Conservation (phyloP, 164 flowering plant genomes). For the Euptelea pleiosperma region DNA sequence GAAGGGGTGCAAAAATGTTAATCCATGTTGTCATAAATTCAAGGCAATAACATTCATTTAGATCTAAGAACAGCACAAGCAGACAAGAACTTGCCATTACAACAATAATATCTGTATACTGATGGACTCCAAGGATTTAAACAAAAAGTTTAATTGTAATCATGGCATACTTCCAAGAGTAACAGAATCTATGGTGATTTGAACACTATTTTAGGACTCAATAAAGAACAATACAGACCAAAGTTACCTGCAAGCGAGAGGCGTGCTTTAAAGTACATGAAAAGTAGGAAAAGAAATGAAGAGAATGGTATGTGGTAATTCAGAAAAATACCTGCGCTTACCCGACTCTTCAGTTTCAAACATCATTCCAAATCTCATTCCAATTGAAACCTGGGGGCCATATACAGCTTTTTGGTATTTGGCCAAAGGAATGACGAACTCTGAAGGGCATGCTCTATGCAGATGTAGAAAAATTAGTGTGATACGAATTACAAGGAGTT, state of each 20-base stretch:
- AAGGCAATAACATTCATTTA: neutral
- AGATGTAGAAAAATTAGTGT: neutral
- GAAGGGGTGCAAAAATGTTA: slow-evolving; percentile 3
- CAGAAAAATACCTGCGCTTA: slow-evolving; percentile 70
- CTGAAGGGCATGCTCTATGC: slow-evolving; percentile 86
- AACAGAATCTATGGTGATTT: neutral
- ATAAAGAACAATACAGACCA: neutral
- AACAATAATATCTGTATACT: no score
- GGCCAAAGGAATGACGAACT: slow-evolving; percentile 76
- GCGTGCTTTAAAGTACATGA: neutral
- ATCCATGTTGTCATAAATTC: neutral
- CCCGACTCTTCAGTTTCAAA: slow-evolving; percentile 98
- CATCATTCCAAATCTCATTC: slow-evolving; percentile 99
- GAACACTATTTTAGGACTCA: no score
- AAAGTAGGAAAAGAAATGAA: neutral
- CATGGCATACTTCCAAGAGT: no score
- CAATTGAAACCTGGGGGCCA: slow-evolving; percentile 75
- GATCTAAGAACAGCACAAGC: no score
- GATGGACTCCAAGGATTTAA: no score
- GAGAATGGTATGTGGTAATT: neutral
- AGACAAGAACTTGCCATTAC: no score
- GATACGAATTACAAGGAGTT: slow-evolving; percentile 10
- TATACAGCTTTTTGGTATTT: slow-evolving; percentile 71
- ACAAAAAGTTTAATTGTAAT: no score
- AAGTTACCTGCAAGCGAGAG: neutral